Evolutionary conservation across 305 asterid genomes (phyloP).

Genomic region (Fraxinus ornus): DNA sequence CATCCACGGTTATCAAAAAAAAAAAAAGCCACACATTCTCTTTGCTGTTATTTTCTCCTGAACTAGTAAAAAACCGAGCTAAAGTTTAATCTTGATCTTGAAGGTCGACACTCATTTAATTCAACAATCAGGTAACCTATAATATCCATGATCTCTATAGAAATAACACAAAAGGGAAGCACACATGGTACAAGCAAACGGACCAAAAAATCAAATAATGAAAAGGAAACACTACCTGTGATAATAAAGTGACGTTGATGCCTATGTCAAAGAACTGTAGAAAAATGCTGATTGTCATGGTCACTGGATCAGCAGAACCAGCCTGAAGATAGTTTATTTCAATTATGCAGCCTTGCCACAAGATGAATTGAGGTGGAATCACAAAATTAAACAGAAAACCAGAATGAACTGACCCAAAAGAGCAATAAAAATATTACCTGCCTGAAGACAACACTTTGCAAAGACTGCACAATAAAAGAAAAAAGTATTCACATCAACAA

Average conservation of each 20-base stretch:
- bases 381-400: constrained; percentile 8
- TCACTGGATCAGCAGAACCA: constrained; percentile 95
- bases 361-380: constrained; percentile 14
- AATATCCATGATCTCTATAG: constrained; percentile 4
- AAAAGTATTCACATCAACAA: constrained; percentile 26
- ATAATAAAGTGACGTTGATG: constrained; percentile 73
- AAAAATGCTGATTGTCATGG: constrained; percentile 85
- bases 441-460: constrained; percentile 95
- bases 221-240: constrained; percentile 61
- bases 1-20: no score
- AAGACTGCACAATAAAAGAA: constrained; percentile 70
- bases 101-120: constrained; percentile 1
- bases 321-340: constrained; percentile 52
- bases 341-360: constrained; percentile 18
- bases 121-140: constrained; percentile 4
- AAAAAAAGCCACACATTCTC: constrained; percentile 1
- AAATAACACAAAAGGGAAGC: constrained; percentile 4
- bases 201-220: background rate
- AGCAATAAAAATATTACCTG: constrained; percentile 55
- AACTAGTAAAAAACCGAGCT: background rate
- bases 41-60: background rate
- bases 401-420: background rate
- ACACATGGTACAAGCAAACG: background rate
- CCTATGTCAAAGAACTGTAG: constrained; percentile 94
- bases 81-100: background rate